Evolutionary conservation across 441 rosid genomes (phyloP).

Genomic region (Biscutella laevigata): DNA sequence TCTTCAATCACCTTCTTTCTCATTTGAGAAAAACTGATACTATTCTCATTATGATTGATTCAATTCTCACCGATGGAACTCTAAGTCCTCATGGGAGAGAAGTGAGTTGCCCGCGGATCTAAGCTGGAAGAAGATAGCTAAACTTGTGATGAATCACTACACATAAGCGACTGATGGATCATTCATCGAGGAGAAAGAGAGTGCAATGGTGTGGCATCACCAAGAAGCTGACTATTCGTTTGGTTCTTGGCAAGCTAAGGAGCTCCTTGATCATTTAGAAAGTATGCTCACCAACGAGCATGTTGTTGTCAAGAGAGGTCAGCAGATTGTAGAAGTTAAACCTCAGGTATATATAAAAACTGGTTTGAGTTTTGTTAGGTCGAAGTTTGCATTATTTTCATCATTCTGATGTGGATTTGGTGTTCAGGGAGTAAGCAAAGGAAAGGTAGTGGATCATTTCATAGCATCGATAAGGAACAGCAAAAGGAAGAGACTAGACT

Average conservation of each 20-base stretch:
- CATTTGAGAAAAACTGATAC: neutral
- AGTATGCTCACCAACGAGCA: conserved; percentile 74
- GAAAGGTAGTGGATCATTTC: conserved; percentile 49
- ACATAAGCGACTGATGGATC: conserved; percentile 76
- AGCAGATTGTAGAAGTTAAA: conserved; percentile 66
- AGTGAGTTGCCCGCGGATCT: conserved; percentile 30
- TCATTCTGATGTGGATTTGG: conserved; percentile 6
- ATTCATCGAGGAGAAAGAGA: conserved; percentile 60
- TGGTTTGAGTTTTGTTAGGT: neutral
- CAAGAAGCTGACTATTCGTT: conserved; percentile 60
- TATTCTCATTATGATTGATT: neutral
- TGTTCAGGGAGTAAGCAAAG: conserved; percentile 66
- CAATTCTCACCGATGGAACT: conserved; percentile 40
- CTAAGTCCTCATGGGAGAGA: conserved; percentile 48
- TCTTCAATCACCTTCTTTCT: neutral
- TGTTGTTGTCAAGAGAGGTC: conserved; percentile 75
- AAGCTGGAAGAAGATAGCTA: conserved; percentile 53
- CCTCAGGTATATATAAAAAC: conserved; percentile 50
- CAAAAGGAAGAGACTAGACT: conserved; percentile 45
- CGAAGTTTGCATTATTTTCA: neutral
- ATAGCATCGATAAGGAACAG: conserved; percentile 39
- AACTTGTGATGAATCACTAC: conserved; percentile 70
- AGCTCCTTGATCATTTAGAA: conserved; percentile 75
- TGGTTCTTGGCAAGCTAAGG: conserved; percentile 64
- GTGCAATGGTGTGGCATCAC: conserved; percentile 76